phyloP scores from a whole-genome alignment of 805 yeast genomes.

The Teunomyces atbi region DNA sequence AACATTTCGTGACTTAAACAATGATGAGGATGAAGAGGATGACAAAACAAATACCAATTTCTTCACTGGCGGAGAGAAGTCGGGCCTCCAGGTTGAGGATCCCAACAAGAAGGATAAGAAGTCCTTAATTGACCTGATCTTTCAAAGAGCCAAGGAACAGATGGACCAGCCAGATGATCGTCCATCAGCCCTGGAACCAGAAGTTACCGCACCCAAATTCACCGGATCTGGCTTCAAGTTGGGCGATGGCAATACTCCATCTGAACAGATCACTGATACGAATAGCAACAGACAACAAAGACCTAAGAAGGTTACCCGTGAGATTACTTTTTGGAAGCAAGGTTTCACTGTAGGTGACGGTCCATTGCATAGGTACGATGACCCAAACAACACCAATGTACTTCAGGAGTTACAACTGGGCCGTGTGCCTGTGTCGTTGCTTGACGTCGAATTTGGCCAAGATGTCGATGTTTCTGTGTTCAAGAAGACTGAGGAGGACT shows the following conservation, averaged over 20 bases:
- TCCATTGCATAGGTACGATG: conserved; percentile 79
- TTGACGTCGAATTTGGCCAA: conserved; percentile 85
- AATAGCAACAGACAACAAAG: conserved; percentile 16
- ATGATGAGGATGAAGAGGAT: conserved; percentile 47
- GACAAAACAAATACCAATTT: conserved; percentile 54
- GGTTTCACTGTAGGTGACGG: conserved; percentile 97
- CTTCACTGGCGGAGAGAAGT: conserved; percentile 71
- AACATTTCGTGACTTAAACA: conserved; percentile 40
- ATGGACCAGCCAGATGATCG: conserved; percentile 37
- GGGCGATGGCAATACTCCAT: conserved; percentile 46
- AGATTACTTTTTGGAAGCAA: conserved; percentile 92
- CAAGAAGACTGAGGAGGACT: conserved; percentile 79
- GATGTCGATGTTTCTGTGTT: conserved; percentile 90
- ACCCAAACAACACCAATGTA: conserved; percentile 80
- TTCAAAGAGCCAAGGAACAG: conserved; percentile 56
- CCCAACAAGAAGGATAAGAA: conserved; percentile 49
- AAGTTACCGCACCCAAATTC: conserved; percentile 27
- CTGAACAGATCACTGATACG: conserved; percentile 36
- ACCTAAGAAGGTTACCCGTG: conserved; percentile 61
- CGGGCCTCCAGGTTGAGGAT: conserved; percentile 77
- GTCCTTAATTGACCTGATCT: conserved; percentile 63
- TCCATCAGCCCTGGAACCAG: conserved; percentile 28
- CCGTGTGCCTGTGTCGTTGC: conserved; percentile 80
- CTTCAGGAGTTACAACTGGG: conserved; percentile 83
- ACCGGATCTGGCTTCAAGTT: conserved; percentile 53